Conservation (phyloP, 345 rosid species). For the Angophora floribunda region DNA sequence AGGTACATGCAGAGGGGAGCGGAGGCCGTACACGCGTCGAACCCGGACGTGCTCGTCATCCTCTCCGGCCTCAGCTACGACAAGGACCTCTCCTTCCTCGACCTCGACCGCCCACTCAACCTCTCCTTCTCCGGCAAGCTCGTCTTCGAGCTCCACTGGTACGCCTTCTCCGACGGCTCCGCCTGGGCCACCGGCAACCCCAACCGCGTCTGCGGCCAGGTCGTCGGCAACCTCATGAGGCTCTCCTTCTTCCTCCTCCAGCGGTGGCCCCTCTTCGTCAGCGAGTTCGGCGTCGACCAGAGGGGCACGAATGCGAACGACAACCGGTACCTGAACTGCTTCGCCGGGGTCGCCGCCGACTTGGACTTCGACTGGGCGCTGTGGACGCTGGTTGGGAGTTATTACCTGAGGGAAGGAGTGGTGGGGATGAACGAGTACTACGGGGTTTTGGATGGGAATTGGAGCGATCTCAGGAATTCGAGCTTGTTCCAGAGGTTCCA, state of each 20-base stretch:
- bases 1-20: conserved; percentile 90
- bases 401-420: conserved; percentile 68
- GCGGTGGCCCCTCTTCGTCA: conserved; percentile 59
- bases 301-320: conserved; percentile 58
- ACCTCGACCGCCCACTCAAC: conserved; percentile 19
- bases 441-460: conserved; percentile 52
- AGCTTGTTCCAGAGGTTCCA: conserved; percentile 48
- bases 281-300: conserved; percentile 73
- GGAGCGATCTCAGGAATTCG: conserved; percentile 52
- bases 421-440: conserved; percentile 54
- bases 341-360: conserved; percentile 60
- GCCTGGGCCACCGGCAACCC: conserved; percentile 67
- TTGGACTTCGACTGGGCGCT: conserved; percentile 81
- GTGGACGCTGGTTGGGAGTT: conserved; percentile 83
- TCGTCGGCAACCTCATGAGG: conserved; percentile 38
- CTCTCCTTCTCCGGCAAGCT: conserved; percentile 54
- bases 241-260: conserved; percentile 52
- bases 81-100: conserved; percentile 55
- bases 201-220: conserved; percentile 67
- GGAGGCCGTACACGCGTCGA: conserved; percentile 78
- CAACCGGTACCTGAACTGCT: conserved; percentile 62
- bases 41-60: conserved; percentile 82
- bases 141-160: conserved; percentile 88
- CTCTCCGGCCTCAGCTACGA: conserved; percentile 82
- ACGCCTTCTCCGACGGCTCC: conserved; percentile 56